Percentiles rank a stretch among this genome's conserved stretches.
Conservation (phyloP, 1,284 basidiomycete genomes). For the Somion occarium region DNA sequence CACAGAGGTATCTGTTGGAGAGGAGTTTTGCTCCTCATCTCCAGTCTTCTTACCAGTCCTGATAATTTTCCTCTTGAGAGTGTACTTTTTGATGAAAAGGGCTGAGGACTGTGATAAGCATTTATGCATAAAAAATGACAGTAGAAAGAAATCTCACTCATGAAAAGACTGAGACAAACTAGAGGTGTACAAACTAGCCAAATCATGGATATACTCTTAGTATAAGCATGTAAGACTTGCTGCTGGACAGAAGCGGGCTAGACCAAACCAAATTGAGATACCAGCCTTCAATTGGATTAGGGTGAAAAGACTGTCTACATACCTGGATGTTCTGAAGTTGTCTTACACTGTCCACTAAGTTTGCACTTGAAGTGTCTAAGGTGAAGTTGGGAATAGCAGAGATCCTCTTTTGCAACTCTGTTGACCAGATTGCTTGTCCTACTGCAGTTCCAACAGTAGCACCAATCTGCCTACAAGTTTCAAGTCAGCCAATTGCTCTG, state of each 20-base stretch:
- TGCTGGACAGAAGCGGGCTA: slow-evolving; percentile 26
- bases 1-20: background rate
- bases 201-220: slow-evolving; percentile 56
- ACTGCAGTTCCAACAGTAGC: slow-evolving; percentile 61
- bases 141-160: slow-evolving; percentile 36
- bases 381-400: slow-evolving; percentile 35
- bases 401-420: slow-evolving; percentile 43
- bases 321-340: slow-evolving; percentile 48
- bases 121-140: background rate
- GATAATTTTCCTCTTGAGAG: slow-evolving; percentile 8
- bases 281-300: background rate
- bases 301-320: slow-evolving; percentile 9
- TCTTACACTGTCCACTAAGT: slow-evolving; percentile 47
- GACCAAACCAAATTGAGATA: background rate
- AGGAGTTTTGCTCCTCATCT: background rate
- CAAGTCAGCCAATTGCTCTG: slow-evolving; percentile 39
- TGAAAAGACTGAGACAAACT: slow-evolving; percentile 43
- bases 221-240: slow-evolving; percentile 60
- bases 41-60: background rate
- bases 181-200: slow-evolving; percentile 66
- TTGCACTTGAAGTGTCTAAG: slow-evolving; percentile 42
- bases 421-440: slow-evolving; percentile 61
- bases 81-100: slow-evolving; percentile 15
- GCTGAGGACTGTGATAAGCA: slow-evolving; percentile 4
- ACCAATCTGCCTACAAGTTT: slow-evolving; percentile 11